phyloP scores from a whole-genome alignment of 1,284 basidiomycete genomes.

The Ustilago bromivora region DNA sequence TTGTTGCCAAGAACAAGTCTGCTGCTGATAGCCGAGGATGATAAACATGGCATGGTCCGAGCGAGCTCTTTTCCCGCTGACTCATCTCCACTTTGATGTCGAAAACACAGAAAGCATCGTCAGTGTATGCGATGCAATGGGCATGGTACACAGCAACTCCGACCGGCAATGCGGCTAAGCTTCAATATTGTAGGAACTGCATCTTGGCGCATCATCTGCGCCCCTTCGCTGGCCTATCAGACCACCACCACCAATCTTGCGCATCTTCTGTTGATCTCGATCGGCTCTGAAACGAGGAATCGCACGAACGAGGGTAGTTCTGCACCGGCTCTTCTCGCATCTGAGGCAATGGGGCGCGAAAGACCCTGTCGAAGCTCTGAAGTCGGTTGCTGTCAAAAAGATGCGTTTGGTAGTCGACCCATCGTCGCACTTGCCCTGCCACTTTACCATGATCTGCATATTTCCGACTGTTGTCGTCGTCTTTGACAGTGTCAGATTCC shows the following conservation, averaged over 20 bases:
- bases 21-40: neutral
- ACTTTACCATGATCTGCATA: neutral
- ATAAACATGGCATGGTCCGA: neutral
- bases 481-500: no score
- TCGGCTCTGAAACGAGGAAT: neutral
- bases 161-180: neutral
- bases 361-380: slow-evolving; percentile 27
- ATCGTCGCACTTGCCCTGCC: slow-evolving; percentile 2
- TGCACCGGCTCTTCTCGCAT: neutral
- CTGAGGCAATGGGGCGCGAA: slow-evolving; percentile 25
- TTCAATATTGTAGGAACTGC: neutral
- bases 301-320: neutral
- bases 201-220: neutral
- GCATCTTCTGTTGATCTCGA: neutral
- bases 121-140: neutral
- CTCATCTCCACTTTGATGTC: slow-evolving; percentile 2
- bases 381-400: slow-evolving; percentile 37
- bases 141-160: neutral
- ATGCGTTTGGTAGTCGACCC: slow-evolving; percentile 33
- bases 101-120: neutral
- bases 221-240: slow-evolving; percentile 2
- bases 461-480: no score
- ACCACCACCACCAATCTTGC: neutral
- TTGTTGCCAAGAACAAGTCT: neutral
- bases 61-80: neutral